A percentile compares a stretch with the other conserved stretches of the same genome.
These are phyloP conservation scores for Aureobasidium sp. DNA, from an alignment of 2,329 filamentous ascomycete species.

Conservation along the genomic window DNA sequence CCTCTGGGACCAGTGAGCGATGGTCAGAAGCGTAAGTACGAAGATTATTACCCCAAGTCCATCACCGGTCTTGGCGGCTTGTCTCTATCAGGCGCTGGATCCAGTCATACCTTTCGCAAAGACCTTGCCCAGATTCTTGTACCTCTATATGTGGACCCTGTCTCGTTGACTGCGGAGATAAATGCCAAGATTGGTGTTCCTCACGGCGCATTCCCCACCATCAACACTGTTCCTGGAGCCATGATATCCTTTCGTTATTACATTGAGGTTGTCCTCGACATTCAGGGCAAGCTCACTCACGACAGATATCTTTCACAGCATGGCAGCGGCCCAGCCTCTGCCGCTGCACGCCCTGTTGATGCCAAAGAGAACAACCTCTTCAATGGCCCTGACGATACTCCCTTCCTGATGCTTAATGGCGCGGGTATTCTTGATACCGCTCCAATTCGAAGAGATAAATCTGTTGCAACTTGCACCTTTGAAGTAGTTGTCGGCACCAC, in stretches of 20 bases:
- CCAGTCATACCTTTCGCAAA: constrained; percentile 90
- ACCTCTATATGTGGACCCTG: constrained; percentile 80
- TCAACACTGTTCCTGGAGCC: constrained; percentile 77
- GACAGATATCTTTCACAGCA: constrained; percentile 41
- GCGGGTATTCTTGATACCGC: constrained; percentile 79
- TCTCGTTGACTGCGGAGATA: constrained; percentile 68
- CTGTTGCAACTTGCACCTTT: constrained; percentile 79
- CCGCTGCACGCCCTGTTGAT: not conserved
- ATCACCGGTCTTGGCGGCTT: constrained; percentile 79
- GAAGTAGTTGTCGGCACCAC: constrained; percentile 81
- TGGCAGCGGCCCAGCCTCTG: constrained; percentile 1
- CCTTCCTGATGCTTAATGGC: constrained; percentile 19
- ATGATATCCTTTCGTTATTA: constrained; percentile 96
- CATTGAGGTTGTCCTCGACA: constrained; percentile 84
- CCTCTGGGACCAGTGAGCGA: constrained; percentile 57
- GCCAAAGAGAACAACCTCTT: constrained; percentile 7
- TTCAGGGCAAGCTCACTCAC: constrained; percentile 77
- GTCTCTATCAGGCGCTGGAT: constrained; percentile 77
- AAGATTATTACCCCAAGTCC: constrained; percentile 82
- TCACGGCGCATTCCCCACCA: constrained; percentile 87
- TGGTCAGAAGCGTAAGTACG: constrained; percentile 62
- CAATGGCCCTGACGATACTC: constrained; percentile 14
- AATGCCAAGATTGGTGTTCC: constrained; percentile 80
- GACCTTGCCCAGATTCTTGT: constrained; percentile 85
- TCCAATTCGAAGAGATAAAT: constrained; percentile 77